These are phyloP conservation scores for Carex scoparia DNA, from an alignment of 176 grass and related monocot genomes.

Conservation along the genomic window DNA sequence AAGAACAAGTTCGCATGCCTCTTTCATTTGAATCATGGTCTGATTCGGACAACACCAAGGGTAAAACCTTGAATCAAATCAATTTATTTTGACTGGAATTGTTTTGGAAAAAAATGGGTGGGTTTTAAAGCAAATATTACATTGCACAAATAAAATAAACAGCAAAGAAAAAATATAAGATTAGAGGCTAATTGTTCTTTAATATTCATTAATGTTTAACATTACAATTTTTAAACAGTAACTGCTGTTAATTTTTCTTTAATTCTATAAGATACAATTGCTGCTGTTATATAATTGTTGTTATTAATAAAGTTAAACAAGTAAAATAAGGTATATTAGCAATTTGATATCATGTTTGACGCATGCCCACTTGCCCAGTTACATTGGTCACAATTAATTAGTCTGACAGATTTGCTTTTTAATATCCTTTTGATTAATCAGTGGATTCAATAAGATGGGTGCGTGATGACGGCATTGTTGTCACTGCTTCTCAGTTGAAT, in stretches of 20 bases:
- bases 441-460: slow-evolving; percentile 88
- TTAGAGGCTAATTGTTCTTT: background rate
- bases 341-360: background rate
- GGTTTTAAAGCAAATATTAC: background rate
- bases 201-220: background rate
- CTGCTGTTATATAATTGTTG: background rate
- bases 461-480: slow-evolving; percentile 68
- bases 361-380: background rate
- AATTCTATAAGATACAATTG: background rate
- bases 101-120: background rate
- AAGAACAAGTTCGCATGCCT: slow-evolving; percentile 58
- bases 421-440: slow-evolving; percentile 36
- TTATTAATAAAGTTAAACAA: no score
- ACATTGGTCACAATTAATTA: background rate
- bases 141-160: background rate
- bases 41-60: slow-evolving; percentile 59
- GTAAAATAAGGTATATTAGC: no score
- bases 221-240: background rate
- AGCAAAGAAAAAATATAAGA: background rate
- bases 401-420: background rate
- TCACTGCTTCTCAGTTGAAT: slow-evolving; percentile 68
- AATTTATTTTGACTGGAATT: background rate
- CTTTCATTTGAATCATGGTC: slow-evolving; percentile 71
- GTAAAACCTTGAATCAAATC: slow-evolving; percentile 32
- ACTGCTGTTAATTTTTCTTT: background rate